Evolutionary conservation across 768 basidiomycete genomes (phyloP), one percentile per base, ranked within the genome.

Genomic region (Lentinus brumalis): DNA sequence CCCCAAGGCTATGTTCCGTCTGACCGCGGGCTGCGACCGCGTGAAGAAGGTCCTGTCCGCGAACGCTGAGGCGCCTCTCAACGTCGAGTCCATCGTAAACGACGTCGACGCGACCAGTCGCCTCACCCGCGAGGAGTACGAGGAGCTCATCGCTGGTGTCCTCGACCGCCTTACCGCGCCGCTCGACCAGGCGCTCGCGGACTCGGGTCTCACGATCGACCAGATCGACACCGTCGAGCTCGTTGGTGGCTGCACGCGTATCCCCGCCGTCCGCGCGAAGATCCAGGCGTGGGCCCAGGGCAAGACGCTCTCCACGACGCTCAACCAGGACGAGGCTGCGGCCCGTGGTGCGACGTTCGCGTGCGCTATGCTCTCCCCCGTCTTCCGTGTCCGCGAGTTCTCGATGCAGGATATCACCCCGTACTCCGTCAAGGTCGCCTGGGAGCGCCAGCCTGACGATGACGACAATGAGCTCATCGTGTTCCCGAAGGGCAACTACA

Each of bases 311-410:
- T 91, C 85, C 16, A 89, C 89, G 67, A 98, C 97, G 35, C 87
- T 96, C 72, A 99, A 98, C 82, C 94, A 96, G 78, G 97, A 98
- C 67, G 97, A 98, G 79, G 96, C 97, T 61, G 83, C 95, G 67
- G 94, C 94, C 9, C 92, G 96, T 47, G 97, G 96, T 44, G 92
- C 95, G 53, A 98, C 97, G 57, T 97, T 99, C 74, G 87, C 94
- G 40, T 98, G 96, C 72, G 96, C 97, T 31, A 94, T 94, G 81
- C 89, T 97, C 66, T 97, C 95, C 35, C 97, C 97, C 67, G 88
- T 95, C 54, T 99, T 98, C 91, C 91, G 94, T 65, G 96, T 98
- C 38, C 91, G 95, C 66, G 96, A 98, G 63, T 99, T 99, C 82
- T 81, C 86, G 70, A 79, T 94, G 61, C 84, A 87, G 73, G 97